Conservation (phyloP, 1,139 yeast species). For the Hansenula anomala region DNA sequence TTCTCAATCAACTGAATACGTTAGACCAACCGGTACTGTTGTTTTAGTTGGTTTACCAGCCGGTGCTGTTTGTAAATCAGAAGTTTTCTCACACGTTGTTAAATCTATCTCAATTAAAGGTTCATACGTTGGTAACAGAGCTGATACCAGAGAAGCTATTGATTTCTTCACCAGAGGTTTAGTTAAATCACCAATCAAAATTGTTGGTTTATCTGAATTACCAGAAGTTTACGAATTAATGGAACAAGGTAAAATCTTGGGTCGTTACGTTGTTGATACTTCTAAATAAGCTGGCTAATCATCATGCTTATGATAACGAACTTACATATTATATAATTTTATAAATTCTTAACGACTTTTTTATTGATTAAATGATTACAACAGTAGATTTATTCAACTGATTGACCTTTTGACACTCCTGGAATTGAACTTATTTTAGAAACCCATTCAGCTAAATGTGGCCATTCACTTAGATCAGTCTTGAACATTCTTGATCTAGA, state of each 20-base stretch:
- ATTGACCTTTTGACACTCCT: slow-evolving; percentile 32
- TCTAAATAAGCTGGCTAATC: slow-evolving; percentile 34
- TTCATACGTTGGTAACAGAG: slow-evolving; percentile 79
- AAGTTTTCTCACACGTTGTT: slow-evolving; percentile 62
- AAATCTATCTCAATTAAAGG: slow-evolving; percentile 63
- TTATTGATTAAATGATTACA: background rate
- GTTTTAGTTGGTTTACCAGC: slow-evolving; percentile 76
- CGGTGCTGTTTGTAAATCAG: slow-evolving; percentile 58
- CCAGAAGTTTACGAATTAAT: slow-evolving; percentile 59
- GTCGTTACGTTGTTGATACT: slow-evolving; percentile 76
- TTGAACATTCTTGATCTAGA: slow-evolving; percentile 21
- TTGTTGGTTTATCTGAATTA: slow-evolving; percentile 64
- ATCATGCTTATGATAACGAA: background rate
- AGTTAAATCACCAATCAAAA: slow-evolving; percentile 63
- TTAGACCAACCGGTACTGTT: slow-evolving; percentile 65
- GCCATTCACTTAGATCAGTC: slow-evolving; percentile 30
- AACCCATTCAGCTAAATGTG: slow-evolving; percentile 36
- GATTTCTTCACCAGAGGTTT: slow-evolving; percentile 70
- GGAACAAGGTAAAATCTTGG: slow-evolving; percentile 68
- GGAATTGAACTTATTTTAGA: slow-evolving; percentile 31
- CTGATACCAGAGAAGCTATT: slow-evolving; percentile 71
- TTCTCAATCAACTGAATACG: slow-evolving; percentile 57
- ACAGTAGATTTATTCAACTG: background rate
- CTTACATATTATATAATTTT: background rate
- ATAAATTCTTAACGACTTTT: background rate